Base-by-base conservation (phyloP, 441 rosid species). In the Croton setiger region DNA sequence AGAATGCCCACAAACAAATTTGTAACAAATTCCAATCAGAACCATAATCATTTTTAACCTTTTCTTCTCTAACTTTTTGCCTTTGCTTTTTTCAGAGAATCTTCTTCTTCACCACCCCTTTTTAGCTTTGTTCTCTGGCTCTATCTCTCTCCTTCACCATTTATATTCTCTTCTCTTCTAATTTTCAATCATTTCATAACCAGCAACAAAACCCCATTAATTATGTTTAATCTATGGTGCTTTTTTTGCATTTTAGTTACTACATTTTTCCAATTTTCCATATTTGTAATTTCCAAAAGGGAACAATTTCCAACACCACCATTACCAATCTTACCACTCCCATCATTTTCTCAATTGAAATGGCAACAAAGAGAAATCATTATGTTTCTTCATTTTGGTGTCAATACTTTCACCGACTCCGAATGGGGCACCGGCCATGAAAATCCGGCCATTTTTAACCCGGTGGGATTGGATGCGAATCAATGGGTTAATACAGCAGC, bases 361-460 rank as follows among this genome's bases (percentile, higher is more conserved):
- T 89, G 96, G 96, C 96, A 89, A 35, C 86, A 84, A 67, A 78
- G 91, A 33, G 96, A 89, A 69, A 41, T 89, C 70, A 87, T 89
- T 55, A 84, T 89, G 90, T 86, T 89, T 78, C 82, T 89, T 66
- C 96, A 89, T 78, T 89, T 89, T 11, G 96, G 92, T 0, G 89
- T 87, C 77, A 87, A 89, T 77, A 89, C 96, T 0, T 89, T 87
- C 89, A 87, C 96, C 0, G 79, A 84, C 68, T 79, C 86, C 15
- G 96, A 89, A 68, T 69, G 88, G 96, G 92, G 96, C 11, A 89
- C 88, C 2, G 92, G 96, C 15, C 71, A 77, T 0, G 96, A 87
- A 51, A 83, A 72, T 75, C 96, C 92, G 0, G 56, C 68, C 13
- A 72, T 87, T 47, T 87, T 89, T 77, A 23, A 84, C 57, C 96